Base-by-base conservation (phyloP, 2,329 filamentous ascomycete species). In the Didymella sp. region DNA sequence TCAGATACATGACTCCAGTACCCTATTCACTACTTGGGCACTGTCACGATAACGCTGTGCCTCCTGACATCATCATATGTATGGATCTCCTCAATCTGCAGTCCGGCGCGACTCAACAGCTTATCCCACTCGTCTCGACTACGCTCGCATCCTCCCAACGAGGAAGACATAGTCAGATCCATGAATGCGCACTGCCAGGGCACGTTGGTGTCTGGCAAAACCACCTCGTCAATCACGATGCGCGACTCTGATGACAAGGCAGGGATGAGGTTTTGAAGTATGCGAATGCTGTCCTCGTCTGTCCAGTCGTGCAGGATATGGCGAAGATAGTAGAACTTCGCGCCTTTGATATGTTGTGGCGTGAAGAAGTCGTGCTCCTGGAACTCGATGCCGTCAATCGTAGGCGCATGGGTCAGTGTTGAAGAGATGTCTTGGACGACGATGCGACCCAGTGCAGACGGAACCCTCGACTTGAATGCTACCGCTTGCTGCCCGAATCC, bases 281-380 rank as follows among this genome's bases (percentile, higher is more conserved):
- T 74, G 19, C 60, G 59, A 19, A 73, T 46, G 9, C 64, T 64
- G 25, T 71, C 64, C 4, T 62, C 62, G 42, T 74, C 67, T 0
- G 63, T 56, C 72, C 72, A 75, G 50, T 76, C 72, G 46, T 76
- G 73, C 46, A 75, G 51, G 13, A 76, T 68, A 44, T 70, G 64
- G 12, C 67, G 60, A 7, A 76, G 52, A 31, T 74, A 72, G 53
- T 75, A 76, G 22, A 73, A 69, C 31, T 72, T 72, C 2, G 72
- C 73, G 8, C 61, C 67, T 8, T 63, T 61, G 33, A 73, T 51
- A 1, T 67, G 60, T 25, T 76, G 73, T 2, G 58, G 50, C 1
- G 51, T 66, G 57, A 75, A 76, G 63, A 75, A 76, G 41, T 76
- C 71, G 22, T 76, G 67, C 11, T 54, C 56, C 31, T 64, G 49